phyloP scores from a whole-genome alignment of 768 basidiomycete genomes.

The Termitomyces sp. region DNA sequence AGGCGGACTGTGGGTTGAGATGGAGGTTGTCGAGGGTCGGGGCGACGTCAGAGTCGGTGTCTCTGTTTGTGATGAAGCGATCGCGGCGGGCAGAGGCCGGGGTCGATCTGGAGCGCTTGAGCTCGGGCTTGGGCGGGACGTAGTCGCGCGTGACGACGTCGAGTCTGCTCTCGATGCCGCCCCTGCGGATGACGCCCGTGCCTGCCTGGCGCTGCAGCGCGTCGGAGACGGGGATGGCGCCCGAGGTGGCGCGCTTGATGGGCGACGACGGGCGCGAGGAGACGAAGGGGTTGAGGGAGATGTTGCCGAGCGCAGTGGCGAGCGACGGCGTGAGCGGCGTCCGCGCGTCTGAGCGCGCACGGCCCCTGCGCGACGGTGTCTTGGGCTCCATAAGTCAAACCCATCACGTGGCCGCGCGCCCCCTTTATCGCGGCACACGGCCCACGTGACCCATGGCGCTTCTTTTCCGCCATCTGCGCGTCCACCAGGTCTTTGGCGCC shows the following conservation, averaged over 20 bases:
- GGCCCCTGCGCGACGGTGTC: slow-evolving; percentile 42
- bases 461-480: slow-evolving; percentile 78
- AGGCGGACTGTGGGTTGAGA: slow-evolving; percentile 51
- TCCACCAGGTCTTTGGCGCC: slow-evolving; percentile 92
- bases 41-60: slow-evolving; percentile 46
- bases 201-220: slow-evolving; percentile 58
- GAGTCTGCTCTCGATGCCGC: slow-evolving; percentile 71
- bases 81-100: slow-evolving; percentile 61
- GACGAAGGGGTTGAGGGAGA: slow-evolving; percentile 61
- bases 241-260: slow-evolving; percentile 51
- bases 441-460: slow-evolving; percentile 31
- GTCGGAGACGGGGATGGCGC: slow-evolving; percentile 44
- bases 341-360: slow-evolving; percentile 44
- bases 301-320: slow-evolving; percentile 32
- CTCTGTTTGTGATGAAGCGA: slow-evolving; percentile 65
- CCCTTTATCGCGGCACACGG: too few relatives aligned
- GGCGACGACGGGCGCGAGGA: slow-evolving; percentile 58
- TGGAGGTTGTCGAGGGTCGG: slow-evolving; percentile 62
- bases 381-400: slow-evolving; percentile 22
- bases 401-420: neutral
- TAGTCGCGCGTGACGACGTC: slow-evolving; percentile 78
- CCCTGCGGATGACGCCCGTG: slow-evolving; percentile 66
- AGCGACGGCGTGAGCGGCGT: slow-evolving; percentile 47
- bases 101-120: slow-evolving; percentile 71
- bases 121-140: slow-evolving; percentile 57